A percentile compares a stretch with the other conserved stretches of the same genome.
These are phyloP conservation scores for Fraxinus excelsior DNA, from an alignment of 257 asterid species.

Conservation along the genomic window DNA sequence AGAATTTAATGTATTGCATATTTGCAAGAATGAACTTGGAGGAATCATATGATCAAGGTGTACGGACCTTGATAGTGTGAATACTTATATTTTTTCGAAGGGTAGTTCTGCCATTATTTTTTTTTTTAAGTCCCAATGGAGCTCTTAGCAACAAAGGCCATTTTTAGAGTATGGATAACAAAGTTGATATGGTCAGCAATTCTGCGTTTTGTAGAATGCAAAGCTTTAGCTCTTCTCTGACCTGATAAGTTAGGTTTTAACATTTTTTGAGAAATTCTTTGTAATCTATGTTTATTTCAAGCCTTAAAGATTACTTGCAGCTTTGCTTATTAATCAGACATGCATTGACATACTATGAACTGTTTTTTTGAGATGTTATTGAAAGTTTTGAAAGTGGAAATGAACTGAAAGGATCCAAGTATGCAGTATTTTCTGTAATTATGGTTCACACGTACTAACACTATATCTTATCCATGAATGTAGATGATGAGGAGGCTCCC, in stretches of 20 bases:
- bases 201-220: not conserved
- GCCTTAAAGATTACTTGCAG: not conserved
- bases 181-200: not conserved
- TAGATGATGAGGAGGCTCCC: constrained; percentile 45
- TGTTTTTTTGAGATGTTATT: not conserved
- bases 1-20: not conserved
- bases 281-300: not conserved
- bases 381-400: constrained; percentile 8
- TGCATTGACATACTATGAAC: not conserved
- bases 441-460: constrained; percentile 20
- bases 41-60: not conserved
- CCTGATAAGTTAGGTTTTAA: not conserved
- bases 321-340: not conserved
- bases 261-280: not conserved
- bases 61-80: not conserved
- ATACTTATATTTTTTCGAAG: not conserved
- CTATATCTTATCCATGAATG: constrained; percentile 20
- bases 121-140: not conserved
- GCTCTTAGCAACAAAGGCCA: not conserved
- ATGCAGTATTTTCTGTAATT: not conserved
- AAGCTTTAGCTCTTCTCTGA: not conserved
- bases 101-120: not conserved
- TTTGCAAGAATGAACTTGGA: not conserved
- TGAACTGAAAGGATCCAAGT: not conserved
- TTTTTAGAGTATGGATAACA: not conserved